Conservation (phyloP, 768 basidiomycete species). For the Psilocybe subaeruginosa region DNA sequence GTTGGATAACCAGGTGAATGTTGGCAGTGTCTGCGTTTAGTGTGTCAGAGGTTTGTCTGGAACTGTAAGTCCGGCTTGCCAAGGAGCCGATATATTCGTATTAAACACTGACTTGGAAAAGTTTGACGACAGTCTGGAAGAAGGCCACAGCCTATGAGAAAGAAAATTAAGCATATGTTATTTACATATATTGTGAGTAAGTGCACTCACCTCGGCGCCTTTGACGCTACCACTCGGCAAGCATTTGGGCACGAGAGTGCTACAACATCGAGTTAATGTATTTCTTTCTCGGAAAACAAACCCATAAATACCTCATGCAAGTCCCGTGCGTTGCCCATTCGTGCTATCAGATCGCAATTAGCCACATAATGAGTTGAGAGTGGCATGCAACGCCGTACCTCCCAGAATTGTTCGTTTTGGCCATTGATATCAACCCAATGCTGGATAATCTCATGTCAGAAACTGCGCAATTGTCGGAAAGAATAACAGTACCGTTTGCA, state of each 20-base stretch:
- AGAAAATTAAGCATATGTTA: background rate
- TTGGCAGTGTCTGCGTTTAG: conserved; percentile 56
- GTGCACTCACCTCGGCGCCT: conserved; percentile 57
- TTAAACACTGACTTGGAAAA: conserved; percentile 51
- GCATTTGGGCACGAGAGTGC: conserved; percentile 62
- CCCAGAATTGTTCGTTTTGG: conserved; percentile 67
- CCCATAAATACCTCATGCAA: conserved; percentile 43
- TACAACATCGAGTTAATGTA: conserved; percentile 22
- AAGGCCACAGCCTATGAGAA: conserved; percentile 61
- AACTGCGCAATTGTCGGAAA: background rate
- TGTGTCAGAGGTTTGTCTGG: conserved; percentile 1
- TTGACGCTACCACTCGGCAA: conserved; percentile 59
- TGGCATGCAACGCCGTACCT: conserved; percentile 43
- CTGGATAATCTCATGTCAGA: conserved; percentile 23
- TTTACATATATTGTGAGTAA: background rate
- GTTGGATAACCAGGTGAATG: conserved; percentile 69
- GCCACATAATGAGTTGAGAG: background rate
- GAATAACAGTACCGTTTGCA: conserved; percentile 40
- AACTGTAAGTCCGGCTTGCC: conserved; percentile 15
- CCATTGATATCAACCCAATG: conserved; percentile 68
- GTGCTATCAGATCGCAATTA: conserved; percentile 41
- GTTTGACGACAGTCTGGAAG: conserved; percentile 58
- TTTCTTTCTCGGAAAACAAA: background rate
- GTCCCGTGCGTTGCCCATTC: conserved; percentile 77
- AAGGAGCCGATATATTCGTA: conserved; percentile 26